Percentiles rank a stretch among this genome's conserved stretches.
phyloP scores from a whole-genome alignment of 176 grass and related monocot species.

The Chloris gayana region DNA sequence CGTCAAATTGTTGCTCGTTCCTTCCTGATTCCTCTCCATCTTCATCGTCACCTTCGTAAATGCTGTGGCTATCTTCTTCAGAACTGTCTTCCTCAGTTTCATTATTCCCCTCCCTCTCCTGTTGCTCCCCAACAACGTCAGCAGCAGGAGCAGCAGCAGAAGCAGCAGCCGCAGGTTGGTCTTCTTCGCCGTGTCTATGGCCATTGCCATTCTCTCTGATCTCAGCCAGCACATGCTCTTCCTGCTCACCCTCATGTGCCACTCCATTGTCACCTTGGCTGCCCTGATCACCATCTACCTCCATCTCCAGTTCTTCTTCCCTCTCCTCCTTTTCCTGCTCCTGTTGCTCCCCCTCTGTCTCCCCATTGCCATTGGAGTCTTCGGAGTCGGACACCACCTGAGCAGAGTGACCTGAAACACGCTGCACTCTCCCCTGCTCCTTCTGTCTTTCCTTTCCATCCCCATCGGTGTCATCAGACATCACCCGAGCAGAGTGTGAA shows the following conservation, averaged over 20 bases:
- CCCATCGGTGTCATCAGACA: not conserved
- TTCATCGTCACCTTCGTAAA: not conserved
- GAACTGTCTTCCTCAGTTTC: not conserved
- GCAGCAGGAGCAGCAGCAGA: not conserved
- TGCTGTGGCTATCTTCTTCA: constrained; percentile 17
- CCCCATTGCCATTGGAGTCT: too few relatives aligned
- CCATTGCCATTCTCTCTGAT: not conserved
- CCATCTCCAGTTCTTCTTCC: not conserved
- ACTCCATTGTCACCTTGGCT: not conserved
- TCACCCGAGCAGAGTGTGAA: not conserved
- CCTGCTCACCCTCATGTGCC: not conserved
- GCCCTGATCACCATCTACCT: not conserved
- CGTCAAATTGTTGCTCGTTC: not conserved
- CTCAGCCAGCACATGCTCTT: not conserved
- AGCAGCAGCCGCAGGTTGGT: not conserved
- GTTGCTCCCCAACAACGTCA: not conserved
- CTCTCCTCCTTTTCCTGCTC: not conserved
- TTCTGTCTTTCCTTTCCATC: not conserved
- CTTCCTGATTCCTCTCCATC: not conserved
- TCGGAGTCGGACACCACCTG: too few relatives aligned
- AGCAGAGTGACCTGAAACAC: too few relatives aligned
- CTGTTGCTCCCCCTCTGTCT: not conserved
- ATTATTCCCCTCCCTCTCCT: constrained; percentile 1
- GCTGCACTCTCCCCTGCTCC: too few relatives aligned
- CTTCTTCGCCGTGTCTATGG: not conserved